Evolutionary conservation across 768 basidiomycete genomes (phyloP), one percentile per base, ranked within the genome.

Genomic region (Panellus pusillus): DNA sequence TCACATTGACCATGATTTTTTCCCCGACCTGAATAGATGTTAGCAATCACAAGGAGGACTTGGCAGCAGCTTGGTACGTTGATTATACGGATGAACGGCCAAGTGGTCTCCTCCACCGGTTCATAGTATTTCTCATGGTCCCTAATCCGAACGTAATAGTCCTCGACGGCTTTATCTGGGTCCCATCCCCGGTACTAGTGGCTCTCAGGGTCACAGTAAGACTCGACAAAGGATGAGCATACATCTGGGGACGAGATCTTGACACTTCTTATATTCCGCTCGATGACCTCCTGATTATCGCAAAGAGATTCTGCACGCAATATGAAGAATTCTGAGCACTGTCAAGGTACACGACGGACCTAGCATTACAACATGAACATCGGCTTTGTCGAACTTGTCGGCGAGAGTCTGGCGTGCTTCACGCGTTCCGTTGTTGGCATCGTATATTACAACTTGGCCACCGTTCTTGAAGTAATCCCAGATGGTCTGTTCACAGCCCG

Each of bases 201-300:
- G 38, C n/a, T n/a, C n/a, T 31, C 7, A 15, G 31, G 31, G 12
- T 43, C 31, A 39, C 43, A 19, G 39, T 61, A 38, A 62, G 29
- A 52, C 17, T 36, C 12, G 44, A 51, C 40, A 32, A 35, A 35
- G 32, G 8, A 37, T 24, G 9, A 17, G 78, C 91, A 38, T 64
- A 94, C 96, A 69, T 99, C 96, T 4, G 96, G 97, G 13, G 96
- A 98, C 8, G 95, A 97, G 44, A 99, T 91, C 79, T 99, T 98
- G 72, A 98, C 96, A 59, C 83, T 92, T 42, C 97, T 82, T 48
- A 97, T 98, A 65, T 99, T 99, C 2, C 80, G 84, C 61, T 96
- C 88, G 57, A 99, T 94, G 50, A 98, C 88, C 56, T 95, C 91
- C 54, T 88, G 83, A 63, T 94, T 87, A 66, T 94, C 91, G 67